phyloP scores from a whole-genome alignment of 176 grass and related monocot genomes.

The Eragrostis curvula region DNA sequence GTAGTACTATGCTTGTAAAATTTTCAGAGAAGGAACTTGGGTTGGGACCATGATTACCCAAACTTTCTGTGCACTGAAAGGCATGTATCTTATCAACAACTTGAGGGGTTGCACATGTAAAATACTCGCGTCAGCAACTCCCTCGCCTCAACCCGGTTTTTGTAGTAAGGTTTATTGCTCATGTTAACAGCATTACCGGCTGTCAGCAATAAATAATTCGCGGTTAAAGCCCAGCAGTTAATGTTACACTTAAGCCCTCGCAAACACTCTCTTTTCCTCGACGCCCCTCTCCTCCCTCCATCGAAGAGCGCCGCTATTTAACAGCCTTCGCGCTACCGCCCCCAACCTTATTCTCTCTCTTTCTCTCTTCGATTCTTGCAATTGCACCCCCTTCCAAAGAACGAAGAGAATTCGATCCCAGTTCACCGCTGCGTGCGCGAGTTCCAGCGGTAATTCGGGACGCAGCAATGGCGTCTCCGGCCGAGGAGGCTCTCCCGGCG shows the following conservation, averaged over 20 bases:
- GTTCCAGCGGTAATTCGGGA: slow-evolving; percentile 34
- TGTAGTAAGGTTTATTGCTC: slow-evolving; percentile 14
- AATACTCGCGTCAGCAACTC: background rate
- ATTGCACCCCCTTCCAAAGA: slow-evolving; percentile 24
- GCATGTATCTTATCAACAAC: slow-evolving; percentile 11
- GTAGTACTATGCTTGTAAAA: background rate
- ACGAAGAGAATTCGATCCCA: slow-evolving; percentile 38
- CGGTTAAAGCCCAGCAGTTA: slow-evolving; percentile 31
- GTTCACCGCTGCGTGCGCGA: background rate
- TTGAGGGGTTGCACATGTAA: slow-evolving; percentile 9
- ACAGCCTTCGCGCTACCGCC: slow-evolving; percentile 49
- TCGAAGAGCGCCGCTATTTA: slow-evolving; percentile 51
- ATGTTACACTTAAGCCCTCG: slow-evolving; percentile 16
- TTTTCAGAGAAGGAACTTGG: background rate
- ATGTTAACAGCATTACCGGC: slow-evolving; percentile 19
- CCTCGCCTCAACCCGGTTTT: background rate
- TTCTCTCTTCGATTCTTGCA: slow-evolving; percentile 12
- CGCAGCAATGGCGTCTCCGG: slow-evolving; percentile 37
- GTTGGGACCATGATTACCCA: slow-evolving; percentile 31
- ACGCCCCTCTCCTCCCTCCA: background rate
- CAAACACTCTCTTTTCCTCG: background rate
- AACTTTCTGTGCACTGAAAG: slow-evolving; percentile 28
- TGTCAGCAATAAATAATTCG: slow-evolving; percentile 34
- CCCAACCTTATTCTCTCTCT: slow-evolving; percentile 16
- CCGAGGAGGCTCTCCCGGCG: slow-evolving; percentile 34